Conservation (phyloP, 768 basidiomycete species). For the Gymnopilus junonius region DNA sequence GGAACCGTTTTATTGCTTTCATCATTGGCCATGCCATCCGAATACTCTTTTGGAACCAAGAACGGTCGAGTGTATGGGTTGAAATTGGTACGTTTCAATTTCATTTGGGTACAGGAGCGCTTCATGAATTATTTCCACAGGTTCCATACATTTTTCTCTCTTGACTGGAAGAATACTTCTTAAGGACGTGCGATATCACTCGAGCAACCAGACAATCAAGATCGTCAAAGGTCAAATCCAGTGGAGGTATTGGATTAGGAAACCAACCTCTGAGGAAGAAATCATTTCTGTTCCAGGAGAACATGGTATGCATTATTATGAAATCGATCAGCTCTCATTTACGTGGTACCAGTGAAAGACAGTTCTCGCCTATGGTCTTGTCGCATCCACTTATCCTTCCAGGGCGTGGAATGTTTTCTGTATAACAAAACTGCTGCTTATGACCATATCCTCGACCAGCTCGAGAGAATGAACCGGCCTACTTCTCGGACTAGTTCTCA, state of each 20-base stretch:
- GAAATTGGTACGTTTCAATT: constrained; percentile 63
- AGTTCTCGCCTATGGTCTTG: constrained; percentile 57
- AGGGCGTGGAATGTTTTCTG: constrained; percentile 92
- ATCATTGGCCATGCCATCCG: constrained; percentile 70
- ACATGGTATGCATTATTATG: constrained; percentile 48
- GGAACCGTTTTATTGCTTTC: constrained; percentile 82
- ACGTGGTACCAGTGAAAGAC: constrained; percentile 33
- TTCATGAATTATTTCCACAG: constrained; percentile 39
- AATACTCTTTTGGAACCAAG: constrained; percentile 77
- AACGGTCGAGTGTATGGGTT: constrained; percentile 80
- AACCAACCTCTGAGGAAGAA: constrained; percentile 77
- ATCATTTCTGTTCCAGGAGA: constrained; percentile 54
- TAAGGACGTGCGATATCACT: constrained; percentile 88
- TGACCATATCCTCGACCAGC: constrained; percentile 82
- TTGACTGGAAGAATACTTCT: constrained; percentile 86
- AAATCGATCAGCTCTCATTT: neutral
- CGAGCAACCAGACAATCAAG: constrained; percentile 88
- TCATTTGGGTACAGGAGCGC: neutral
- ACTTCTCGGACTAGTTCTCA: constrained; percentile 42
- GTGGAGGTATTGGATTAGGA: constrained; percentile 94
- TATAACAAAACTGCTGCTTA: constrained; percentile 91
- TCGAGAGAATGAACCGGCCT: constrained; percentile 49
- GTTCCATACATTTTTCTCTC: constrained; percentile 90
- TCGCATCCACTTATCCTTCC: constrained; percentile 77
- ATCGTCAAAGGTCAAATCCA: constrained; percentile 84